Conservation (phyloP, 2,329 filamentous ascomycete species). For the Didymella pinodella region DNA sequence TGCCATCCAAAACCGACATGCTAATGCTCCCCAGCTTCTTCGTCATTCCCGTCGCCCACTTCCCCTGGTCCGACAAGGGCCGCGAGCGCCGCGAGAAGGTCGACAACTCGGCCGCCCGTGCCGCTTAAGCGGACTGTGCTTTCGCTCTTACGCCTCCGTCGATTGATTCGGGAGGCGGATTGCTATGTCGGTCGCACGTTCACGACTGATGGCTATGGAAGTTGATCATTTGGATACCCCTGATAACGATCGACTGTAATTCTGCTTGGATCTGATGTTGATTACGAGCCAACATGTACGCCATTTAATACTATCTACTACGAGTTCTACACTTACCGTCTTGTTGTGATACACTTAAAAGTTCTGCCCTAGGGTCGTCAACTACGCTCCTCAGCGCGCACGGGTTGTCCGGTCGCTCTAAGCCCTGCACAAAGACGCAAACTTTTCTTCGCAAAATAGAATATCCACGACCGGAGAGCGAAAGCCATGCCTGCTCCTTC, state of each 20-base stretch:
- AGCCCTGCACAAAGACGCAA: neutral
- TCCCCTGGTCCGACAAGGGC: constrained; percentile 78
- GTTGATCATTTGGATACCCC: constrained; percentile 18
- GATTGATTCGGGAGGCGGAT: constrained; percentile 15
- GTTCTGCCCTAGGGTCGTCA: neutral
- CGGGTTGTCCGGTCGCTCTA: neutral
- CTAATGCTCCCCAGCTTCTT: constrained; percentile 73
- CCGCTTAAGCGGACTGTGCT: constrained; percentile 3
- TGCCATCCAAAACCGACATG: constrained; percentile 15
- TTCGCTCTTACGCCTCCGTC: neutral
- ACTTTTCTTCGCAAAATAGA: neutral
- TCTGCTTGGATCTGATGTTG: constrained; percentile 2
- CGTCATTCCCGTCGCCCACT: constrained; percentile 89
- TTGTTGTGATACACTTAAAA: no score
- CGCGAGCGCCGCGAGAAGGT: constrained; percentile 49
- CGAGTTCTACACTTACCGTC: neutral
- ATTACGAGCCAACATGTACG: constrained; percentile 1
- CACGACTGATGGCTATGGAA: constrained; percentile 12
- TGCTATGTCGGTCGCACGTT: neutral
- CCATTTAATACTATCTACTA: constrained; percentile 17
- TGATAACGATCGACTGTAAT: constrained; percentile 12
- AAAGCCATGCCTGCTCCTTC: neutral
- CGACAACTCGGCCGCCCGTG: constrained; percentile 50
- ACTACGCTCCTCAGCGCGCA: neutral
- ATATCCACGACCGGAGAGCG: neutral